A percentile compares a stretch with the other conserved stretches of the same genome.
These are phyloP conservation scores for Sphagnum tenellum DNA, from an alignment of 225 moss, liverwort and hornwort genomes.

Conservation along the genomic window DNA sequence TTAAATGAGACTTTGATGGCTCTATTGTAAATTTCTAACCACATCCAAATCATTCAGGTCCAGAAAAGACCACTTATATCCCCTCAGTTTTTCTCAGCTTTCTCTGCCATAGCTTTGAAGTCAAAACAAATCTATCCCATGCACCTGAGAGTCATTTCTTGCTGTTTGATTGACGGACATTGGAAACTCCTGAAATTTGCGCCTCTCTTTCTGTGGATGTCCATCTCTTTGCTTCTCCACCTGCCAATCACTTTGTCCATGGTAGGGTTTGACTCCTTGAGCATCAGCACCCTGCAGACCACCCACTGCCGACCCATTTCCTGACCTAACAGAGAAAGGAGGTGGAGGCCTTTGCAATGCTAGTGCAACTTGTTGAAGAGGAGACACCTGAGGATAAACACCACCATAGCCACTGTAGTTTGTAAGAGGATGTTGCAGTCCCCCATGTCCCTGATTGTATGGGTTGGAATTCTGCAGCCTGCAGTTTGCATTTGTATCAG, in stretches of 20 bases:
- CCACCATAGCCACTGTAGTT: slow-evolving; percentile 62
- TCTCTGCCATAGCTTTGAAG: no score
- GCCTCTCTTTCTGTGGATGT: slow-evolving; percentile 42
- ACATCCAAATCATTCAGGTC: no score
- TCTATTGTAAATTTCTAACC: no score
- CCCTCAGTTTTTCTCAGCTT: no score
- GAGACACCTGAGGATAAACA: slow-evolving; percentile 64
- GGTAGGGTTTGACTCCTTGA: slow-evolving; percentile 7
- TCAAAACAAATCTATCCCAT: no score
- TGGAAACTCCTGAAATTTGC: slow-evolving; percentile 89
- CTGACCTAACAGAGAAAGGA: slow-evolving; percentile 63
- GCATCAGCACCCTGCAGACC: slow-evolving; percentile 39
- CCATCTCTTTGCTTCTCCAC: slow-evolving; percentile 23
- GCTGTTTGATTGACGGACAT: slow-evolving; percentile 43
- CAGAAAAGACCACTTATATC: no score
- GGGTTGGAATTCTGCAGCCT: slow-evolving; percentile 18
- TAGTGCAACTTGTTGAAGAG: slow-evolving; percentile 54
- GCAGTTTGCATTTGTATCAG: slow-evolving; percentile 19
- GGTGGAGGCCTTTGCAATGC: slow-evolving; percentile 71
- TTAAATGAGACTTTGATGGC: no score
- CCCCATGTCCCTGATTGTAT: slow-evolving; percentile 20
- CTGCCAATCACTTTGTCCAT: slow-evolving; percentile 10
- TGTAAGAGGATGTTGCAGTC: slow-evolving; percentile 21
- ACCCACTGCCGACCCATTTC: slow-evolving; percentile 31
- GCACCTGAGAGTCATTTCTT: slow-evolving; percentile 54